Percentiles rank a stretch among this genome's conserved stretches.
Evolutionary conservation across 2,329 filamentous ascomycete species (phyloP).

Genomic region (Pseudogymnoascus sp.): DNA sequence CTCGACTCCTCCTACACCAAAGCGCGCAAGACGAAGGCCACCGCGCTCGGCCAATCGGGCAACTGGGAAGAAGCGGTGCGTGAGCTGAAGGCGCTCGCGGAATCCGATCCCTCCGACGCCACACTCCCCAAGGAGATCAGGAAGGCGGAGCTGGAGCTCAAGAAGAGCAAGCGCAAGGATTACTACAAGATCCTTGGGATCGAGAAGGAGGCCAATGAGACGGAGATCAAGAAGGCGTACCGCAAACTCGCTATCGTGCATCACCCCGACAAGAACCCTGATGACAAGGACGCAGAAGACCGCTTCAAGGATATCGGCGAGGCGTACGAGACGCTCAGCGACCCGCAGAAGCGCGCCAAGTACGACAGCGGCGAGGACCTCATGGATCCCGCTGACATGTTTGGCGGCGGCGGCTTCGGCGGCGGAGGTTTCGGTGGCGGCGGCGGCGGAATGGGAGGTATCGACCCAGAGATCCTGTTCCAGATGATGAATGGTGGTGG

Average conservation of each 20-base stretch:
- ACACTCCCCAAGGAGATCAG: conserved; percentile 76
- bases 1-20: conserved; percentile 82
- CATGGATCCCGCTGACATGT: conserved; percentile 80
- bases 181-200: conserved; percentile 97
- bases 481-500: conserved; percentile 71
- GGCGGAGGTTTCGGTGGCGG: conserved; percentile 50
- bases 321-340: conserved; percentile 91
- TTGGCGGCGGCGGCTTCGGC: conserved; percentile 52
- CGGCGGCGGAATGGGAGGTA: conserved; percentile 51
- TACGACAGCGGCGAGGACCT: conserved; percentile 93
- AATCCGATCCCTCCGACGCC: conserved; percentile 73
- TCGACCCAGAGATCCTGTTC: conserved; percentile 59
- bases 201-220: conserved; percentile 73
- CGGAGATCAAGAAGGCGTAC: conserved; percentile 93
- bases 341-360: conserved; percentile 77
- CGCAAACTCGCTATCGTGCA: conserved; percentile 87
- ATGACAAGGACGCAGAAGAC: conserved; percentile 72
- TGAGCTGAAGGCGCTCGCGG: conserved; percentile 79
- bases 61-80: conserved; percentile 87
- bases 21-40: conserved; percentile 88
- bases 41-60: conserved; percentile 74
- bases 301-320: conserved; percentile 98
- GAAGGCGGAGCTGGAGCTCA: conserved; percentile 86
- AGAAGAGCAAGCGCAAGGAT: conserved; percentile 96
- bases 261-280: conserved; percentile 96